phyloP scores from a whole-genome alignment of 2,329 filamentous ascomycete species.

The Fusarium nisikadoi region DNA sequence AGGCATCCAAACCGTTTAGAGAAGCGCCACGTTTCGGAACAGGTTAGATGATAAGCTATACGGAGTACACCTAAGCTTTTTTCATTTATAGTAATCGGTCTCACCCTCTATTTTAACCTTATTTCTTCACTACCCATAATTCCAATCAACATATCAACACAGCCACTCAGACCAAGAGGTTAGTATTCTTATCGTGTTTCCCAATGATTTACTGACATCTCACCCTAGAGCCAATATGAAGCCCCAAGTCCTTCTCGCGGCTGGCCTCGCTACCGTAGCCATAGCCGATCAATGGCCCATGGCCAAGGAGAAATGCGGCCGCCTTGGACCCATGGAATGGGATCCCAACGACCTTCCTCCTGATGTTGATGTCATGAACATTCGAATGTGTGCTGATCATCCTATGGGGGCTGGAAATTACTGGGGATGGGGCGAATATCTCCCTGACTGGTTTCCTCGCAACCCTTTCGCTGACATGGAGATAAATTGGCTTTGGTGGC shows the following conservation, averaged over 20 bases:
- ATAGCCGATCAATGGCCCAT: conserved; percentile 12
- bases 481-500: not conserved
- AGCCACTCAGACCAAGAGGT: not conserved
- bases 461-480: conserved; percentile 17
- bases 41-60: not conserved
- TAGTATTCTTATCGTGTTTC: rapidly evolving
- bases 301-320: conserved; percentile 20
- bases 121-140: not conserved
- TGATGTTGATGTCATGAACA: not conserved
- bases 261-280: not conserved
- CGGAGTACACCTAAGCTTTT: not conserved
- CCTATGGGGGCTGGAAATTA: conserved; percentile 23
- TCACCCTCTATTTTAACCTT: not conserved
- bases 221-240: not conserved
- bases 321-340: conserved; percentile 29
- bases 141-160: not conserved
- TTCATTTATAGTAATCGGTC: not conserved
- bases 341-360: conserved; percentile 19
- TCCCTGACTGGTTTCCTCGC: conserved; percentile 22
- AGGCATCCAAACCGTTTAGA: not conserved
- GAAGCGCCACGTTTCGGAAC: not conserved
- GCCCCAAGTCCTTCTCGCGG: not conserved
- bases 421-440: conserved; percentile 28
- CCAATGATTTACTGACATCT: not conserved
- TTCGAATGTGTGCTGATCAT: conserved; percentile 27